A percentile compares a stretch with the other conserved stretches of the same genome.
These are phyloP conservation scores for Picochlorum sp. DNA, from an alignment of 139 green algal species.

Conservation along the genomic window DNA sequence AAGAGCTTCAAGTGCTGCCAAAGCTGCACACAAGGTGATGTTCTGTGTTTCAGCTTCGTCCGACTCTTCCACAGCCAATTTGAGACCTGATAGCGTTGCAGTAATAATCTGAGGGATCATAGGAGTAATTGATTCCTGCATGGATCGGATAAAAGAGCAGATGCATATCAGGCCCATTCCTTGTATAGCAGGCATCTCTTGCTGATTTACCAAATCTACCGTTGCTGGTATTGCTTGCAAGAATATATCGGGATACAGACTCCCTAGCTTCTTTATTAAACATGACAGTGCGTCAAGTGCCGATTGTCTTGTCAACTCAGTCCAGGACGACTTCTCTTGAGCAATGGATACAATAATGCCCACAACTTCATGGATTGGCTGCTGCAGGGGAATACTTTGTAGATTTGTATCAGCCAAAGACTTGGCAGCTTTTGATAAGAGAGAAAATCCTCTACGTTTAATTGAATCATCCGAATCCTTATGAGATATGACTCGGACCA, in stretches of 20 bases:
- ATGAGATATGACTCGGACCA: not conserved
- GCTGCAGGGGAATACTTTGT: not conserved
- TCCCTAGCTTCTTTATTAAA: constrained; percentile 22
- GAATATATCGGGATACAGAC: constrained; percentile 3
- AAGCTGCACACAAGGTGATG: constrained; percentile 31
- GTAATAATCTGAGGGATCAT: constrained; percentile 36
- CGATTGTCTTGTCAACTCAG: constrained; percentile 25
- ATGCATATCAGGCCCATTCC: constrained; percentile 30
- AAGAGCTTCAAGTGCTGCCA: constrained; percentile 52
- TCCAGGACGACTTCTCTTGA: not conserved
- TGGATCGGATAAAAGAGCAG: constrained; percentile 14
- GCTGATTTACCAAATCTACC: constrained; percentile 1
- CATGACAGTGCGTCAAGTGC: constrained; percentile 32
- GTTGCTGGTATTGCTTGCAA: constrained; percentile 11
- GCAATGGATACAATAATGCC: not conserved
- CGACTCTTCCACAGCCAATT: not conserved
- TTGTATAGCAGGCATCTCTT: constrained; percentile 27
- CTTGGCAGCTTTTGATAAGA: not conserved
- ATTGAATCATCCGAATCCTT: not conserved
- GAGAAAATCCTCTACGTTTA: not conserved
- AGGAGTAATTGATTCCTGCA: constrained; percentile 41
- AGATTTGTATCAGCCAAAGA: not conserved
- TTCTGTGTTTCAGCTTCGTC: not conserved
- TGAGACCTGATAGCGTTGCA: constrained; percentile 26
- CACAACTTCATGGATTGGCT: not conserved